phyloP scores from a whole-genome alignment of 768 basidiomycete species.

The Trametes coccinea region DNA sequence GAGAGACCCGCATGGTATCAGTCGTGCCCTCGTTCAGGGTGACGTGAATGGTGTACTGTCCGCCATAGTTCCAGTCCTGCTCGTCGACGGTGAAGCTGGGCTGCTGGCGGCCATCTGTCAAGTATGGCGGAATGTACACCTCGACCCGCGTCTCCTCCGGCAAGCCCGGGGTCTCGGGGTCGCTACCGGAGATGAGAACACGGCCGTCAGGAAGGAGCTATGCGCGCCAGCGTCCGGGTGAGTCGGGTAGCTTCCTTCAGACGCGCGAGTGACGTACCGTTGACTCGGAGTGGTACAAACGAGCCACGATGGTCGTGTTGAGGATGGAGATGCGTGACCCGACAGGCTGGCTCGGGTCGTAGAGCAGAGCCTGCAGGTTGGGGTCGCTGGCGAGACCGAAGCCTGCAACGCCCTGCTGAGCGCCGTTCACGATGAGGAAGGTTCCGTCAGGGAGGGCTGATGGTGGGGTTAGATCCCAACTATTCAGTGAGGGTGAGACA shows the following conservation, averaged over 20 bases:
- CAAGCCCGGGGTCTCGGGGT: slow-evolving; percentile 60
- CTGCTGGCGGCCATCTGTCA: slow-evolving; percentile 59
- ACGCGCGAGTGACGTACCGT: slow-evolving; percentile 33
- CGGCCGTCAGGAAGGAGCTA: slow-evolving; percentile 70
- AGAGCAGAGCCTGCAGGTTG: slow-evolving; percentile 64
- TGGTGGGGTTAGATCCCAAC: background rate
- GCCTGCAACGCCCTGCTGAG: slow-evolving; percentile 66
- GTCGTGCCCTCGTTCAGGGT: slow-evolving; percentile 42
- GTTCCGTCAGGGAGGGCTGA: slow-evolving; percentile 69
- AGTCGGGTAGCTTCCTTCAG: background rate
- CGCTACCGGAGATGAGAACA: slow-evolving; percentile 75
- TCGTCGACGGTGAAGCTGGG: slow-evolving; percentile 59
- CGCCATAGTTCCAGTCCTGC: slow-evolving; percentile 65
- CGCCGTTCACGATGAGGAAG: slow-evolving; percentile 76
- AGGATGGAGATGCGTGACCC: slow-evolving; percentile 67
- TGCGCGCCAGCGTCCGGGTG: background rate
- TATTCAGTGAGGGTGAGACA: too few relatives aligned
- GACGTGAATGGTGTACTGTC: slow-evolving; percentile 53
- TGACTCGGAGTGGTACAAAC: slow-evolving; percentile 79
- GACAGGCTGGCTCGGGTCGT: slow-evolving; percentile 63
- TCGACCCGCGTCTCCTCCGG: slow-evolving; percentile 79
- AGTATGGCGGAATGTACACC: slow-evolving; percentile 87
- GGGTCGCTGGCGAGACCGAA: slow-evolving; percentile 70
- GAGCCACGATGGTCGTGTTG: slow-evolving; percentile 66
- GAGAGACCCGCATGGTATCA: slow-evolving; percentile 57